Conservation (phyloP, 2,329 filamentous ascomycete species). For the Hypoxylon sp. region DNA sequence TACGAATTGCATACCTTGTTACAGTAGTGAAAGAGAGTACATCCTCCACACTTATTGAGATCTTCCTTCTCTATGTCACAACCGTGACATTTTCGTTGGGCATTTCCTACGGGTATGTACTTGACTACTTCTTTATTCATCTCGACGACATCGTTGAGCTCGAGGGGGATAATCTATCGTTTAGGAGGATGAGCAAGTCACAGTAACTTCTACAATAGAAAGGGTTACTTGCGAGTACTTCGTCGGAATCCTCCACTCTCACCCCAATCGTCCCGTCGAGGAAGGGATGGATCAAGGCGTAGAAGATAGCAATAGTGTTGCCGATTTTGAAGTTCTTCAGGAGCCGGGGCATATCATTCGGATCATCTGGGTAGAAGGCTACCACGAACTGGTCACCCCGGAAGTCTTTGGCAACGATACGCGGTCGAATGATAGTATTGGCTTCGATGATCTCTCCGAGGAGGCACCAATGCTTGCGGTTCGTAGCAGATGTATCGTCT, state of each 20-base stretch:
- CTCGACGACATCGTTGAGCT: constrained; percentile 30
- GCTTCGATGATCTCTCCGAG: constrained; percentile 54
- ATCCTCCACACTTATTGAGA: constrained; percentile 36
- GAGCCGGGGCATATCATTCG: constrained; percentile 39
- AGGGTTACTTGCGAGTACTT: constrained; percentile 27
- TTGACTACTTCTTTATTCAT: constrained; percentile 44
- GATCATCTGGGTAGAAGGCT: constrained; percentile 44
- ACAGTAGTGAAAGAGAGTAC: constrained; percentile 42
- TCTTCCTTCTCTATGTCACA: constrained; percentile 32
- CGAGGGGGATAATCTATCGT: constrained; percentile 44
- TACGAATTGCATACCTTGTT: constrained; percentile 30
- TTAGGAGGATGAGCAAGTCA: neutral
- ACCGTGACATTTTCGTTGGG: constrained; percentile 37
- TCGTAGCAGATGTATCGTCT: neutral
- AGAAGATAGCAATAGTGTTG: constrained; percentile 48
- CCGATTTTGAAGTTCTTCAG: constrained; percentile 42
- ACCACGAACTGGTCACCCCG: constrained; percentile 30
- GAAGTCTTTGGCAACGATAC: constrained; percentile 43
- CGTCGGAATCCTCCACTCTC: constrained; percentile 33
- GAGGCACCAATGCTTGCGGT: constrained; percentile 42
- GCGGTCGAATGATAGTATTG: constrained; percentile 36
- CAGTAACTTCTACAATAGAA: neutral
- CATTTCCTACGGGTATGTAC: constrained; percentile 18
- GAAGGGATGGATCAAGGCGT: constrained; percentile 38
- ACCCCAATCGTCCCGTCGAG: constrained; percentile 28